A percentile compares a stretch with the other conserved stretches of the same genome.
These are phyloP conservation scores for Acanthamoeba castellanii DNA, from an alignment of 208 protist genomes.

Conservation along the genomic window DNA sequence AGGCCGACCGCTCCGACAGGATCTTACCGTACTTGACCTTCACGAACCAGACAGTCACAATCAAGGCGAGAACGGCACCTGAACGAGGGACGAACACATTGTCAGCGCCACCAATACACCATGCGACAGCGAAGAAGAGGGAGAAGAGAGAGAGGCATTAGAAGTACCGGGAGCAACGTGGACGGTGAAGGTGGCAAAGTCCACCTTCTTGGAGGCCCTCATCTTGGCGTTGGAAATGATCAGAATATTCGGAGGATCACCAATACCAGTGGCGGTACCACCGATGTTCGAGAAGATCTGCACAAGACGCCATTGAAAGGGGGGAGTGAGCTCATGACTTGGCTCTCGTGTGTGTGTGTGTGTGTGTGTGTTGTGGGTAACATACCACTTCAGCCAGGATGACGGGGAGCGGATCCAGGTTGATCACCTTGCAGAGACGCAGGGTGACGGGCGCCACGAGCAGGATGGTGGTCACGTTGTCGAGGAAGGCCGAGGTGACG, in stretches of 20 bases:
- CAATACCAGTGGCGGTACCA: constrained; percentile 84
- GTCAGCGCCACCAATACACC: background rate
- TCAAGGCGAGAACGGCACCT: constrained; percentile 10
- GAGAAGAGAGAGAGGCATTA: background rate
- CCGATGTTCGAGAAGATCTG: constrained; percentile 85
- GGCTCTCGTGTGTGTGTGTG: constrained; percentile 25
- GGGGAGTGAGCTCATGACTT: background rate
- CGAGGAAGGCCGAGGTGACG: constrained; percentile 86
- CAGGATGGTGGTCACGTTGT: constrained; percentile 91
- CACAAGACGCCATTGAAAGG: constrained; percentile 1
- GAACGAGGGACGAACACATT: too few species aligned
- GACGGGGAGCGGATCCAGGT: constrained; percentile 86
- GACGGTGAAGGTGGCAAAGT: constrained; percentile 13
- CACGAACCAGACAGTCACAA: constrained; percentile 17
- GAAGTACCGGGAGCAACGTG: constrained; percentile 46
- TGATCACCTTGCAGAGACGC: constrained; percentile 83
- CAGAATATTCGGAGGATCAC: constrained; percentile 90
- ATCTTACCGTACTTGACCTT: background rate
- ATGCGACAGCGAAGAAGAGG: background rate
- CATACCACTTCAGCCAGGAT: constrained; percentile 85
- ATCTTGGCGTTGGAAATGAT: constrained; percentile 81
- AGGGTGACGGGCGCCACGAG: constrained; percentile 89
- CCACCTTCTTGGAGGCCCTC: background rate
- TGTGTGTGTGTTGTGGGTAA: too few species aligned
- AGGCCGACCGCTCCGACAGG: background rate